Conservation (phyloP, 2,329 filamentous ascomycete genomes). For the Blastomyces silverae region DNA sequence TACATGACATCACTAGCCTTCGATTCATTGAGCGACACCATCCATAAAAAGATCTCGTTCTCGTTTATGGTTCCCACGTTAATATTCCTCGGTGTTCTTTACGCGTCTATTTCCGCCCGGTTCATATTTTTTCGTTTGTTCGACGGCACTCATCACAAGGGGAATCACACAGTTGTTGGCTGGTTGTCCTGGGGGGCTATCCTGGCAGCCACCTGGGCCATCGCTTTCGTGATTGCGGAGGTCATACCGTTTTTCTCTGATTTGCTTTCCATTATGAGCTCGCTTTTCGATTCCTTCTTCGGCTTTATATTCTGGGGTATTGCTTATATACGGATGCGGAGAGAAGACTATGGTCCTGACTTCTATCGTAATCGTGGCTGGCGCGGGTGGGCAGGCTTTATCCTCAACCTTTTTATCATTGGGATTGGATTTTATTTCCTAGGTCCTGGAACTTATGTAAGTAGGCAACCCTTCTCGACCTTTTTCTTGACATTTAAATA, state of each 20-base stretch:
- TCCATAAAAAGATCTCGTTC: conserved; percentile 82
- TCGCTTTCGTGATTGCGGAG: conserved; percentile 87
- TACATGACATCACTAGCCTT: conserved; percentile 87
- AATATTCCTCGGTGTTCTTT: conserved; percentile 84
- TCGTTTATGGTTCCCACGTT: conserved; percentile 94
- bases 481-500: background rate
- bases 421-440: conserved; percentile 72
- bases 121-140: conserved; percentile 92
- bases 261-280: conserved; percentile 51
- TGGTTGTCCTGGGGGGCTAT: conserved; percentile 75
- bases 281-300: conserved; percentile 71
- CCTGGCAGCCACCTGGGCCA: conserved; percentile 63
- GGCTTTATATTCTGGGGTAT: conserved; percentile 80
- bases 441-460: conserved; percentile 68
- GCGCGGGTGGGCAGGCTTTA: conserved; percentile 38
- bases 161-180: conserved; percentile 69
- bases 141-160: conserved; percentile 69
- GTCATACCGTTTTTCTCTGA: conserved; percentile 91
- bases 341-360: conserved; percentile 35
- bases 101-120: conserved; percentile 80
- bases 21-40: conserved; percentile 64
- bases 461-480: conserved; percentile 21
- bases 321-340: conserved; percentile 43
- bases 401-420: conserved; percentile 67
- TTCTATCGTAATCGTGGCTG: conserved; percentile 40